Percentiles rank a stretch among this genome's conserved stretches.
These are phyloP conservation scores for Scheffersomyces stipitis DNA, from an alignment of 805 yeast genomes.

Conservation along the genomic window DNA sequence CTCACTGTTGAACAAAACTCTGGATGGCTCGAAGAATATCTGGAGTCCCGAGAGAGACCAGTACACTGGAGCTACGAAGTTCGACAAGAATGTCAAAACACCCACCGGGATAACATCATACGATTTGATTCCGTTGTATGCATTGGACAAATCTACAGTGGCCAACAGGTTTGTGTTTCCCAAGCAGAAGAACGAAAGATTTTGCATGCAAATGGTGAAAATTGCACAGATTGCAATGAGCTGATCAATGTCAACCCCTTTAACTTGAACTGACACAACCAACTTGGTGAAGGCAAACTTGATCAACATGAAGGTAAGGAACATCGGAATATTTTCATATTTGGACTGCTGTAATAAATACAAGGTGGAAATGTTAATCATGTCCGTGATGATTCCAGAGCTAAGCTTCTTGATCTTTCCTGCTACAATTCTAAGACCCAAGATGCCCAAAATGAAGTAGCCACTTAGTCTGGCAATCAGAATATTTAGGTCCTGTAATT, in stretches of 20 bases:
- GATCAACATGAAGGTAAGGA: constrained; percentile 34
- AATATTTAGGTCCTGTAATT: constrained; percentile 22
- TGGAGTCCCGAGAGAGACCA: constrained; percentile 62
- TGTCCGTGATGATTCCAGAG: constrained; percentile 32
- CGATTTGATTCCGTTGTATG: constrained; percentile 81
- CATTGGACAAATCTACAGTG: constrained; percentile 84
- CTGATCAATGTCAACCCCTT: constrained; percentile 14
- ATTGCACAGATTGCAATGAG: constrained; percentile 24
- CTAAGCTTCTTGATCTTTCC: constrained; percentile 22
- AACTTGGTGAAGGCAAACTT: constrained; percentile 19
- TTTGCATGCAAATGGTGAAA: constrained; percentile 58
- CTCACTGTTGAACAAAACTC: constrained; percentile 12
- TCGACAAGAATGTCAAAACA: constrained; percentile 72
- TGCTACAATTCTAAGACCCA: constrained; percentile 29
- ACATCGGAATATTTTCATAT: constrained; percentile 55
- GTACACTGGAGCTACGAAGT: constrained; percentile 81
- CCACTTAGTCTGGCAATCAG: constrained; percentile 26
- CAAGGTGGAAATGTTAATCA: constrained; percentile 35
- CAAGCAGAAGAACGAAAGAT: constrained; percentile 76
- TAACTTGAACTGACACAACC: constrained; percentile 5
- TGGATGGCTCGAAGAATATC: constrained; percentile 34
- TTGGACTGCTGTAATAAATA: constrained; percentile 57
- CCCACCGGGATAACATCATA: constrained; percentile 77
- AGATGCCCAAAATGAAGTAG: constrained; percentile 24
- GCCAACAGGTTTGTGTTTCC: constrained; percentile 94